Base-by-base conservation (phyloP, 495 filamentous ascomycete genomes). In the Penicillium atrosanguineum region DNA sequence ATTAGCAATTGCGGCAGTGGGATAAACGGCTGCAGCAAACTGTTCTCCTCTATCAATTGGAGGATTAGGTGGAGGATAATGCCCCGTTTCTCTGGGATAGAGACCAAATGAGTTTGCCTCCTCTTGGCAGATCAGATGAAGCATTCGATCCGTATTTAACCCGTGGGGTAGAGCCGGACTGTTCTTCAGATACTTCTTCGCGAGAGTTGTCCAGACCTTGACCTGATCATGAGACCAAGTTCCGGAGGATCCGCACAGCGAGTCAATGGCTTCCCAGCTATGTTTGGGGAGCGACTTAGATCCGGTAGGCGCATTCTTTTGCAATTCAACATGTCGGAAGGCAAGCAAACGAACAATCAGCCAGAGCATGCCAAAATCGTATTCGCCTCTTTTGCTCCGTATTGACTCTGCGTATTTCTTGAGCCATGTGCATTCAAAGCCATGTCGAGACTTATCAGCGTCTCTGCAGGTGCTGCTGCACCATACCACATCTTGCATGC, bases 101-200 rank as follows among this genome's bases (percentile, higher is more conserved):
- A 74, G 58, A 11, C 71, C 71, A 36, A 74, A 74, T 0, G 71
- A 74, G 46, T 74, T 74, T 8, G 71, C 69, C 40, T 74, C 71
- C 55, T 74, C 69, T 20, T 64, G 61, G 28, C 71, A 74, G 19
- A 74, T 68, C 14, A 74, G 53, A 41, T 58, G 53, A 28, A 74
- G 47, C 7, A 74, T 43, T 0, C 57, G 59, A 0, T 62, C 61
- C 20, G 50, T 34, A 4, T 34, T 44, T 38, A 71, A 31, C 0
- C 44, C 59, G 57, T 74, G 69, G 3, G 69, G 58, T 7, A 72
- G 41, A 3, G 40, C 36, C 1, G 52, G 28, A 21, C 55, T 56
- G 26, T 39, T 58, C 39, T 53, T 52, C 1, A 75, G 59, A 56
- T 75, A 75, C 43, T 69, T 75, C 59, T 73, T 72, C 16, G 64